phyloP scores from a whole-genome alignment of 345 rosid genomes.

The Syzygium jambos region DNA sequence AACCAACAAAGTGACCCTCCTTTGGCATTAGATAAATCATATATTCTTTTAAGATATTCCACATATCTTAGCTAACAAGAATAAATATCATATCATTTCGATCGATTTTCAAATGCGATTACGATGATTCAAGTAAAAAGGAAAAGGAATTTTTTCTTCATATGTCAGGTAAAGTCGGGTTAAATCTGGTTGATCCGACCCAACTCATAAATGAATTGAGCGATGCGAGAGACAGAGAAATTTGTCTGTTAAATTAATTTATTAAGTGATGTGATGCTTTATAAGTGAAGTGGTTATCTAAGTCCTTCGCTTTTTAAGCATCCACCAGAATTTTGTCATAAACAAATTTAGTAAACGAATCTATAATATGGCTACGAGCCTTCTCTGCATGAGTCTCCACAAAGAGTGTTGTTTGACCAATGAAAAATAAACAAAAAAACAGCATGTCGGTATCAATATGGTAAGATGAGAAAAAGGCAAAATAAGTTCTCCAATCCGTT shows the following conservation, averaged over 20 bases:
- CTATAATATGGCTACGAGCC: background rate
- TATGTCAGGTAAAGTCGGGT: background rate
- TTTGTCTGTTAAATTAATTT: background rate
- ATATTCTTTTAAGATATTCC: background rate
- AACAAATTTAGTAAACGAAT: background rate
- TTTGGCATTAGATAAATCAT: background rate
- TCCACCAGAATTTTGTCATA: background rate
- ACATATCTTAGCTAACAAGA: background rate
- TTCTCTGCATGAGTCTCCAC: background rate
- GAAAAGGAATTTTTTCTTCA: background rate
- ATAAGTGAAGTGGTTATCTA: background rate
- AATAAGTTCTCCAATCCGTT: too few relatives aligned
- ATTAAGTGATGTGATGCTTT: background rate
- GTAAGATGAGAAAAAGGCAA: background rate
- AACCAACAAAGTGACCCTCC: background rate
- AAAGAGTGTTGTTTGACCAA: background rate
- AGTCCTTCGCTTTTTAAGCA: background rate
- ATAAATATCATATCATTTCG: background rate
- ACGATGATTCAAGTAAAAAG: background rate
- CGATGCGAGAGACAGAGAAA: background rate
- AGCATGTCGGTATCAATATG: background rate
- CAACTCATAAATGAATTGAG: too few relatives aligned
- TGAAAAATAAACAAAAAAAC: background rate
- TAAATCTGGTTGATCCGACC: background rate
- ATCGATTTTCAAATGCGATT: background rate